phyloP scores from a whole-genome alignment of 306 rosid species.

The Cicer bijugum region DNA sequence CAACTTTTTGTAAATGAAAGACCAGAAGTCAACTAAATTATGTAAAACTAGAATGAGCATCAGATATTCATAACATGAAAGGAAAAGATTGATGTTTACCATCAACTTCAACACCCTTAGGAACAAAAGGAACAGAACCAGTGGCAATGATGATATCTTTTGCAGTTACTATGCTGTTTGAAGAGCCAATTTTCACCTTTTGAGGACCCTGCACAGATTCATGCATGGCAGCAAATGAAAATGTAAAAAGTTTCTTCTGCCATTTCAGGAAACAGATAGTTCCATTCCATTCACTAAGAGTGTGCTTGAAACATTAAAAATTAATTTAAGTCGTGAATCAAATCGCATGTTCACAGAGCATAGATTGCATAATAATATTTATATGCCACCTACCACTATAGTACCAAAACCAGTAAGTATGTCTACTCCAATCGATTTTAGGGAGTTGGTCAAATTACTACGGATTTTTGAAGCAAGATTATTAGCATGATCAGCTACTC shows the following conservation, averaged over 20 bases:
- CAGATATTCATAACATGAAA: constrained; percentile 36
- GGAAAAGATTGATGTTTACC: constrained; percentile 56
- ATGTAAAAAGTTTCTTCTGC: constrained; percentile 27
- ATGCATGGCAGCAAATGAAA: constrained; percentile 36
- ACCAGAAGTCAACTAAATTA: constrained; percentile 10
- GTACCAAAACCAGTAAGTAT: constrained; percentile 89
- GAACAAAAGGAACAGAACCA: constrained; percentile 97
- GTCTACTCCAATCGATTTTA: constrained; percentile 97
- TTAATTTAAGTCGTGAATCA: background rate
- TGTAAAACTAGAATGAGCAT: constrained; percentile 38
- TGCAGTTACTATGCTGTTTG: constrained; percentile 79
- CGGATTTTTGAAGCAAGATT: constrained; percentile 97
- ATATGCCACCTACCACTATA: constrained; percentile 65
- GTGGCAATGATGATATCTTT: constrained; percentile 92
- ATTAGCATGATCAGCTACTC: constrained; percentile 96
- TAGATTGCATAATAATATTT: background rate
- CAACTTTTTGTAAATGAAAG: background rate
- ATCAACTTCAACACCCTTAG: constrained; percentile 95
- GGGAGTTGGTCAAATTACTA: constrained; percentile 79
- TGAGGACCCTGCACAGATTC: constrained; percentile 76
- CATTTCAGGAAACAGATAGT: constrained; percentile 16
- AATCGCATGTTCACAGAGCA: background rate
- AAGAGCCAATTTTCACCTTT: constrained; percentile 85
- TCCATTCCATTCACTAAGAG: constrained; percentile 33
- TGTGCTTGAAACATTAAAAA: constrained; percentile 9